Base-by-base conservation (phyloP, 345 rosid species). In the Pistacia integerrima region DNA sequence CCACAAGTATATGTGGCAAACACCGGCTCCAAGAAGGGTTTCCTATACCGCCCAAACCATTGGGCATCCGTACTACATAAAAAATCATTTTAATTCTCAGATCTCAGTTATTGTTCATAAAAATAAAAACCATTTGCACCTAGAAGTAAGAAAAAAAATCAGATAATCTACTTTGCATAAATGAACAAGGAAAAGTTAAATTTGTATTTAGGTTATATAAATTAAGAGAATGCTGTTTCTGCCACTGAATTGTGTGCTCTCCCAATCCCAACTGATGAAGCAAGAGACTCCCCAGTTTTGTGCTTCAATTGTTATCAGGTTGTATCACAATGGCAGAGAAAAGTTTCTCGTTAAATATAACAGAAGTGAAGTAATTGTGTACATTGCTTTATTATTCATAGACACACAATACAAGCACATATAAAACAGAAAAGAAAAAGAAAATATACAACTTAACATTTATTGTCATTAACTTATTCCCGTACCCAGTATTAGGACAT, bases 21-120 rank as follows among this genome's bases (percentile, higher is more conserved):
- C 97, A 89, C 63, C 84, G 93, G 84, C 84, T 90, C 99, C 99
- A 93, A 41, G 91, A 77, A 64, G 98, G 98, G 72, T 85, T 87
- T 59, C 91, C 91, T 49, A 74, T 71, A 75, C 90, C 96, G 70
- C 78, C 87, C 30, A 80, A 70, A 74, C 86, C 96, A 88, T 70
- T 82, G 35, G 77, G 84, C 76, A 85, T 77, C 80, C 81, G 80
- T 61, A 65, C 97, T 91, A 82, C 64, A 64, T 20, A 17, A 75
- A 67, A 38, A 83, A 83, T 68, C 74, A 80, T 54, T 64, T 77
- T n/a, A 61, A 73, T 41, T 2, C 38, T 82, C 36, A 22, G 22
- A 22, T 22, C 22, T 22, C 59, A 74, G 25, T 18, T 44, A 68
- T 49, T 11, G 41, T 41, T 63, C 11, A 48, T 70, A 60, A 44